A percentile compares a stretch with the other conserved stretches of the same genome.
Conservation (phyloP, 2,329 filamentous ascomycete species). For the Sarocladiaceae sp. region DNA sequence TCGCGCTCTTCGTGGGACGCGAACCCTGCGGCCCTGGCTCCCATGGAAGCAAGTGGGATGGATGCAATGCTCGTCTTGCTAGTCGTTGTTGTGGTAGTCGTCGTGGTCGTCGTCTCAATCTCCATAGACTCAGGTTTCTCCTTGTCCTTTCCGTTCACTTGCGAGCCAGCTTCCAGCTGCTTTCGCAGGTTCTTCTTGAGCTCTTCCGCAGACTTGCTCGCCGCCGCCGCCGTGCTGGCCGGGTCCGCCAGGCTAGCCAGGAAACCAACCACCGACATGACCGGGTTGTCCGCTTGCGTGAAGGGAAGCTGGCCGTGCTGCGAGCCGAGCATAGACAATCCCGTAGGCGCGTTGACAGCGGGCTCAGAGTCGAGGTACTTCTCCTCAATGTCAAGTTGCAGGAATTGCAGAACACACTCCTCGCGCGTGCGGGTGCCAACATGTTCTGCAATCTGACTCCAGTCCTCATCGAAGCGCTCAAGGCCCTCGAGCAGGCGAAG, state of each 20-base stretch:
- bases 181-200: constrained; percentile 74
- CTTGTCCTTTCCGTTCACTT: constrained; percentile 55
- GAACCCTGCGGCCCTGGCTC: constrained; percentile 77
- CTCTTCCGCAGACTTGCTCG: constrained; percentile 79
- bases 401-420: constrained; percentile 93
- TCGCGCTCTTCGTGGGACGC: constrained; percentile 95
- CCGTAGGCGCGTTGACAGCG: constrained; percentile 43
- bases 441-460: constrained; percentile 86
- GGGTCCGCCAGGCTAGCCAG: constrained; percentile 87
- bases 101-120: constrained; percentile 46
- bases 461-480: constrained; percentile 92
- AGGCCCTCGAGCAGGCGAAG: constrained; percentile 85
- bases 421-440: constrained; percentile 88
- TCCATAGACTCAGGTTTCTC: constrained; percentile 58
- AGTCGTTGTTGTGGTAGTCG: constrained; percentile 41
- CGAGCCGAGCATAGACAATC: constrained; percentile 61
- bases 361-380: constrained; percentile 82
- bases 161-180: constrained; percentile 59
- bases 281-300: constrained; percentile 87
- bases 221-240: constrained; percentile 81
- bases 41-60: constrained; percentile 78
- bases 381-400: constrained; percentile 95
- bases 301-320: constrained; percentile 80
- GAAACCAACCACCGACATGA: constrained; percentile 94
- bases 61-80: constrained; percentile 54